A percentile compares a stretch with the other conserved stretches of the same genome.
Conservation (phyloP, 2,329 filamentous ascomycete genomes). For the Trichoderma guizhouense region DNA sequence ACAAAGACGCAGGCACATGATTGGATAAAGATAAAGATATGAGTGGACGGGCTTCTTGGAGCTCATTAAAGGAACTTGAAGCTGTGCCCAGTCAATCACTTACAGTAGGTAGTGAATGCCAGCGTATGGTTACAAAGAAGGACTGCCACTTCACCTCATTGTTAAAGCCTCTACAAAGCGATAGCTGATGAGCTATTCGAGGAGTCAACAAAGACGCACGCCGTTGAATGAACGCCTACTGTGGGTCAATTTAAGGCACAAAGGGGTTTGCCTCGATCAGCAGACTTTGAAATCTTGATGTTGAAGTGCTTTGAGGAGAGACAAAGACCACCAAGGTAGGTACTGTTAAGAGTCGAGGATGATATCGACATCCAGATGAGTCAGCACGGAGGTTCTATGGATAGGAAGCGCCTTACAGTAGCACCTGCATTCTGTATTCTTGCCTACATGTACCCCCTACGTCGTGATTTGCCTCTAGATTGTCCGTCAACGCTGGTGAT, state of each 20-base stretch:
- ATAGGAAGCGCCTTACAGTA: neutral
- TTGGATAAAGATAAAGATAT: neutral
- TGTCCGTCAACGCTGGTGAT: neutral
- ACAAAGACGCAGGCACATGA: no score
- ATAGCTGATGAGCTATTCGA: neutral
- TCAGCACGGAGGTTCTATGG: neutral
- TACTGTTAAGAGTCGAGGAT: neutral
- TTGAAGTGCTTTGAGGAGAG: neutral
- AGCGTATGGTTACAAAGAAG: no score
- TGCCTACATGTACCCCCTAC: neutral
- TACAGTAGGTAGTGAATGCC: no score
- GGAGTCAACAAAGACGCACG: neutral
- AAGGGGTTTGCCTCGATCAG: neutral
- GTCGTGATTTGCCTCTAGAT: neutral
- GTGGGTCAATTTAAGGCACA: neutral
- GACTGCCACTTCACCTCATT: neutral
- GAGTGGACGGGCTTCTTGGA: neutral
- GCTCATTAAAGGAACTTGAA: neutral
- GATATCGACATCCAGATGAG: neutral
- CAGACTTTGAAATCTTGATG: neutral
- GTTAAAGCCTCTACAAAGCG: neutral
- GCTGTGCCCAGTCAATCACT: no score
- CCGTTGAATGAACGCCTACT: neutral
- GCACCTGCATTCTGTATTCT: neutral
- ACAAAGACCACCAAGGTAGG: no score